These are phyloP conservation scores for Quercus robur DNA, from an alignment of 306 rosid species.

Conservation along the genomic window DNA sequence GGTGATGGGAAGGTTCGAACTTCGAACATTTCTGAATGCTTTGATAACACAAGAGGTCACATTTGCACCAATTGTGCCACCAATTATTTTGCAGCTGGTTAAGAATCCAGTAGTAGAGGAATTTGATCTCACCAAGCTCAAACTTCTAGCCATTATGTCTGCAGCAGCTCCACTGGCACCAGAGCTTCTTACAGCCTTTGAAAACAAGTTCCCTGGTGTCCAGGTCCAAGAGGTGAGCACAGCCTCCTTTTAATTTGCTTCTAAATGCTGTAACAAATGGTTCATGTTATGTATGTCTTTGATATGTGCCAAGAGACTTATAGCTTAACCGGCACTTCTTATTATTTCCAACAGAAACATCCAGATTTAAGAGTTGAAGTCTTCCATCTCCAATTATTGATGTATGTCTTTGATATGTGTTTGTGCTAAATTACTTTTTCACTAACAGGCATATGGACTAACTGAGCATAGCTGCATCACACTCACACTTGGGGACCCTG, in stretches of 20 bases:
- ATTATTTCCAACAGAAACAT: rapidly evolving
- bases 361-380: no score
- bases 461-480: slow-evolving; percentile 97
- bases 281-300: neutral
- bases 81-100: slow-evolving; percentile 74
- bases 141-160: slow-evolving; percentile 79
- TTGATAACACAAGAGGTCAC: slow-evolving; percentile 72
- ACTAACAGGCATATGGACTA: slow-evolving; percentile 80
- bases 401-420: neutral
- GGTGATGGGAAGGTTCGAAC: slow-evolving; percentile 81
- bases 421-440: neutral
- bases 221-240: slow-evolving; percentile 65
- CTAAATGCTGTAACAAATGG: neutral
- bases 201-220: slow-evolving; percentile 78
- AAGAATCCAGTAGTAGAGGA: slow-evolving; percentile 79
- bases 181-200: slow-evolving; percentile 60
- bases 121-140: slow-evolving; percentile 75
- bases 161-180: slow-evolving; percentile 98
- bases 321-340: rapidly evolving
- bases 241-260: neutral
- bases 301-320: neutral
- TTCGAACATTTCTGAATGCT: slow-evolving; percentile 63
- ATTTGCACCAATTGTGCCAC: slow-evolving; percentile 91
- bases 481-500: slow-evolving; percentile 53
- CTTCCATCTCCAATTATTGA: no score